These are phyloP conservation scores for Amylostereum chailletii DNA, from an alignment of 1,284 basidiomycete genomes.

Conservation along the genomic window DNA sequence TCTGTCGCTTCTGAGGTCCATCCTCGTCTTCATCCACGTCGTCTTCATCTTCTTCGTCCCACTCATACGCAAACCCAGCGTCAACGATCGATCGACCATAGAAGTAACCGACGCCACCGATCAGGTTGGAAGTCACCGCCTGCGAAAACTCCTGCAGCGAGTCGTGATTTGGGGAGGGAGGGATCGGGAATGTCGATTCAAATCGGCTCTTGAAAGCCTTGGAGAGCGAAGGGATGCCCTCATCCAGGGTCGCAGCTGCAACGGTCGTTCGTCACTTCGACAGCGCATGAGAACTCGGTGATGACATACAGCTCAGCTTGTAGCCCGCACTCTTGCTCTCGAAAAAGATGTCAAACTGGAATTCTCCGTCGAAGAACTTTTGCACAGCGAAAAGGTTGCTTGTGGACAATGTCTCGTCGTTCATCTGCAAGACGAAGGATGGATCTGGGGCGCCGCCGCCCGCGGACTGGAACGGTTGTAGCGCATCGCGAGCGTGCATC, in stretches of 20 bases:
- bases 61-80: constrained; percentile 75
- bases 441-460: constrained; percentile 59
- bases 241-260: constrained; percentile 49
- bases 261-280: constrained; percentile 10
- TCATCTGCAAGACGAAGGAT: constrained; percentile 67
- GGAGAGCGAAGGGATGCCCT: constrained; percentile 62
- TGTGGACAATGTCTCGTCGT: constrained; percentile 61
- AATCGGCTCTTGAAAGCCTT: constrained; percentile 64
- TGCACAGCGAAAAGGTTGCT: constrained; percentile 85
- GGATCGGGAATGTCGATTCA: constrained; percentile 57
- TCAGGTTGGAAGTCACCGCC: constrained; percentile 80
- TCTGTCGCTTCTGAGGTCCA: constrained; percentile 21
- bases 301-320: constrained; percentile 48
- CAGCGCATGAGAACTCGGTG: constrained; percentile 1
- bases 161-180: constrained; percentile 38
- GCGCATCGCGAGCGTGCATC: constrained; percentile 44
- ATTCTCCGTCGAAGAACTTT: constrained; percentile 75
- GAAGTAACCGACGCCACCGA: constrained; percentile 92
- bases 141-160: constrained; percentile 71
- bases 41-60: constrained; percentile 74
- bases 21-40: constrained; percentile 28
- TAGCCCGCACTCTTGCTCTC: constrained; percentile 62
- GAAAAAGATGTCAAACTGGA: constrained; percentile 82
- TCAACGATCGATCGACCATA: constrained; percentile 88
- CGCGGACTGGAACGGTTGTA: constrained; percentile 48